Evolutionary conservation across 1,139 yeast genomes (phyloP), one percentile per base, ranked within the genome.

Genomic region (Williopsis jadinii): DNA sequence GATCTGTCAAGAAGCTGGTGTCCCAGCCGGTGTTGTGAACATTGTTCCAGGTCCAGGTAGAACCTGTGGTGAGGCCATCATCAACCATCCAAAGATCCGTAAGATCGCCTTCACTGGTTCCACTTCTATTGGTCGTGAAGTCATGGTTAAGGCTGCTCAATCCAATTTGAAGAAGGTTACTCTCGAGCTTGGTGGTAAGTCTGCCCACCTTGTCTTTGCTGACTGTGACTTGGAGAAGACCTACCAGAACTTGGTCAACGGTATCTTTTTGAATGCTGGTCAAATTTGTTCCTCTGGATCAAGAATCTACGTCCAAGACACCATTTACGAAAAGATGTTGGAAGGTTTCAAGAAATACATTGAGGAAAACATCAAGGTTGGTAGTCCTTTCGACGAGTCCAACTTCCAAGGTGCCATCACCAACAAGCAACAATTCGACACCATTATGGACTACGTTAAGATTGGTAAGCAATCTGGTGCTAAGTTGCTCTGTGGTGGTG

Each of bases 231-330:
- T 83, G 39, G 77, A 76, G 24, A 67, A 68, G 50, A 76, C 95
- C 45, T 73, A 84, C 45, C 69, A 73, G 55, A 72, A 76, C 62
- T 67, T 79, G 50, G 70, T 73, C 48, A 61, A 66, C 38, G 85
- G 85, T 62, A 80, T 80, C 52, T 77, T 78, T 73, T 78, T 72
- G 71, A 85, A 85, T 67, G 80, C 87, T 51, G 95, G 95, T 61
- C 94, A 85, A 67, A 85, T 84, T 39, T 85, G 95, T 64, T 80
- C 86, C 53, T 90, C 95, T 41, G 90, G 92, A 54, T 84, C 94
- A 35, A 77, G 95, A 71, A 71, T 84, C 48, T 83, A 79, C 63
- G 75, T 84, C 46, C 94, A 85, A 63, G 86, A 79, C 49, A 78
- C 77, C 40, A 70, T 83, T 52, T 84, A 84, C 64, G 88, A 83